These are phyloP conservation scores for Penicillium sp. DNA, from an alignment of 2,329 filamentous ascomycete genomes.

Conservation along the genomic window DNA sequence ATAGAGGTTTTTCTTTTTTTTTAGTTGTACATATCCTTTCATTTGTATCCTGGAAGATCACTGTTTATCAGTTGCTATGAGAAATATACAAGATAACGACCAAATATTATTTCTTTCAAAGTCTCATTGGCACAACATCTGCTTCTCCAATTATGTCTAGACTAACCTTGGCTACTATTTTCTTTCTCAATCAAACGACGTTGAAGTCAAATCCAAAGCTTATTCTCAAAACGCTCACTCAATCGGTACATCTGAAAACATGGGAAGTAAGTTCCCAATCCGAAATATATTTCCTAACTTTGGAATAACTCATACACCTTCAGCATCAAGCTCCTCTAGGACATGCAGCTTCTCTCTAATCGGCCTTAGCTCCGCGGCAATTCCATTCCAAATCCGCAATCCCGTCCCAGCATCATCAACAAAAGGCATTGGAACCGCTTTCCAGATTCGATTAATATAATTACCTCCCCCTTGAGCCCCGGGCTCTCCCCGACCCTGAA, in stretches of 20 bases:
- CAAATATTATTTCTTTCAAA: neutral
- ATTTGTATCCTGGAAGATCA: neutral
- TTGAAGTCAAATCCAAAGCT: too few relatives aligned
- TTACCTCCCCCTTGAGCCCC: neutral
- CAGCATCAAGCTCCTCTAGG: neutral
- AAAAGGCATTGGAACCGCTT: neutral
- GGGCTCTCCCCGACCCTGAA: neutral
- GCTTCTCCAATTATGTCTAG: neutral
- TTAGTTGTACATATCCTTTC: constrained; percentile 17
- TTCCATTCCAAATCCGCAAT: neutral
- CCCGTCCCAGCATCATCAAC: neutral
- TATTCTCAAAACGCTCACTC: too few relatives aligned
- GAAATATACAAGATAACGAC: neutral
- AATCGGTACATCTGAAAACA: too few relatives aligned
- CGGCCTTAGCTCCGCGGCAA: neutral
- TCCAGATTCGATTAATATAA: constrained; percentile 9
- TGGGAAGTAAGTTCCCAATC: neutral
- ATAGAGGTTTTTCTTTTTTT: constrained; percentile 8
- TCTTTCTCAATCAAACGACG: too few relatives aligned
- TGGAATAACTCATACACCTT: neutral
- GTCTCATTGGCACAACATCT: neutral
- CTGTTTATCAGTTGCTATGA: neutral
- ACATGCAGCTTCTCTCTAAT: neutral
- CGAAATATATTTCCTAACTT: neutral
- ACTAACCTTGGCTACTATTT: too few relatives aligned